phyloP scores from a whole-genome alignment of 139 green algal genomes.

The Tetraselmis chui region DNA sequence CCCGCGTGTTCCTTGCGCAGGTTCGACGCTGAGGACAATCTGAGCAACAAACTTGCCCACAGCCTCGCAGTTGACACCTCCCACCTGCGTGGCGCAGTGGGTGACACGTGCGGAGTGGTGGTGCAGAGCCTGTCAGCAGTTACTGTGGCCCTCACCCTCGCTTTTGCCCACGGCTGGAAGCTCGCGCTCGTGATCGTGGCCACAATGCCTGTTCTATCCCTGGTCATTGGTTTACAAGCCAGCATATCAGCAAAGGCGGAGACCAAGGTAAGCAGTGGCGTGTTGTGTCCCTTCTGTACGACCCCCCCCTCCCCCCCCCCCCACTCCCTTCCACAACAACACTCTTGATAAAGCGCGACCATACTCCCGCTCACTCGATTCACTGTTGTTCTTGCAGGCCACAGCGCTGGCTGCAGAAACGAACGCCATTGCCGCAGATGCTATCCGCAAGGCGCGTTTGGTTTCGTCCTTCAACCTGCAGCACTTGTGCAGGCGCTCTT shows the following conservation, averaged over 20 bases:
- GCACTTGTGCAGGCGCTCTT: not conserved
- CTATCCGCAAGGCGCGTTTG: not conserved
- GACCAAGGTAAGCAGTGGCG: not conserved
- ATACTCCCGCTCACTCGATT: too few species aligned
- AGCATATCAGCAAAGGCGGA: not conserved
- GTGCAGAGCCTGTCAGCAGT: not conserved
- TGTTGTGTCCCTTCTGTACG: too few species aligned
- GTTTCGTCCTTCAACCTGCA: not conserved
- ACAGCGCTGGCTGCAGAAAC: not conserved
- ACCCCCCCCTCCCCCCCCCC: too few species aligned
- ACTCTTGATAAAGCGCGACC: too few species aligned
- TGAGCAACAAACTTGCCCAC: not conserved
- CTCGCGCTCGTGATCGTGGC: not conserved
- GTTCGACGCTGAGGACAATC: not conserved
- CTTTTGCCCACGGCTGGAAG: not conserved
- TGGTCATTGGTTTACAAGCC: not conserved
- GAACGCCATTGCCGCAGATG: not conserved
- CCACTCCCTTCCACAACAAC: too few species aligned
- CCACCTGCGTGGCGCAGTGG: not conserved
- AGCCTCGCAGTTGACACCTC: not conserved
- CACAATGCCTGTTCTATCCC: not conserved
- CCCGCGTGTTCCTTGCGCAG: not conserved
- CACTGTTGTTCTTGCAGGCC: too few species aligned
- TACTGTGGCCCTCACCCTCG: not conserved
- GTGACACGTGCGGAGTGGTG: not conserved